These are phyloP conservation scores for Neurospora sp. DNA, from an alignment of 495 filamentous ascomycete species.

Conservation along the genomic window DNA sequence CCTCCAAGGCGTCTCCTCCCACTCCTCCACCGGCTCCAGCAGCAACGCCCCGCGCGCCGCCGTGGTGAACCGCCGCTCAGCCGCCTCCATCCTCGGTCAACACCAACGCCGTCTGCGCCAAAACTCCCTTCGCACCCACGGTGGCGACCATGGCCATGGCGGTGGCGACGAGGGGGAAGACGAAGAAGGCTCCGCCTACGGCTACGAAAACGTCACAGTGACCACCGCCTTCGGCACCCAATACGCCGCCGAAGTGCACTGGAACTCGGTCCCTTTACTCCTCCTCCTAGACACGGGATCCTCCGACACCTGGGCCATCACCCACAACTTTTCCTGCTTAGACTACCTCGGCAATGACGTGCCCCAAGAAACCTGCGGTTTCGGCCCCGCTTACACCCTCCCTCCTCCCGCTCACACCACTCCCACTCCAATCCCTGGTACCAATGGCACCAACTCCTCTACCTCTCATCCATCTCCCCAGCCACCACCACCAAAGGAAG, in stretches of 20 bases:
- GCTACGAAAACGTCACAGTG: slow-evolving; percentile 31
- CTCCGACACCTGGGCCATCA: slow-evolving; percentile 48
- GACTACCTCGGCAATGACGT: slow-evolving; percentile 14
- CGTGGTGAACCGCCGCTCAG: slow-evolving; percentile 14
- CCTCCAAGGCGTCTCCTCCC: not conserved
- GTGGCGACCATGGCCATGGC: not conserved
- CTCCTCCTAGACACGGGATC: slow-evolving; percentile 57
- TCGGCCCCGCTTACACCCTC: slow-evolving; percentile 10
- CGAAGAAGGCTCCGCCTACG: slow-evolving; percentile 1
- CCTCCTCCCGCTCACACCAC: not conserved
- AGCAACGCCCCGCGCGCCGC: not conserved
- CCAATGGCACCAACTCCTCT: not conserved
- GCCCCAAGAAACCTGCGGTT: slow-evolving; percentile 18
- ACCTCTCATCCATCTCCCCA: not conserved
- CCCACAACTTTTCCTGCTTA: slow-evolving; percentile 17
- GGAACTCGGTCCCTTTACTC: slow-evolving; percentile 21
- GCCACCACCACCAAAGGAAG: not conserved
- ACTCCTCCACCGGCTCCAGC: not conserved
- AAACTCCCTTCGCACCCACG: not conserved
- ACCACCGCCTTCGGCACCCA: slow-evolving; percentile 29
- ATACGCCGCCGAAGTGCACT: slow-evolving; percentile 26
- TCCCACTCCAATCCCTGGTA: not conserved
- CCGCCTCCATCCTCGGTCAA: slow-evolving; percentile 20
- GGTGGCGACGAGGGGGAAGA: not conserved
- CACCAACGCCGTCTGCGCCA: slow-evolving; percentile 20